Evolutionary conservation across 1,284 basidiomycete species (phyloP).

Genomic region (Sporisorium sorghi): DNA sequence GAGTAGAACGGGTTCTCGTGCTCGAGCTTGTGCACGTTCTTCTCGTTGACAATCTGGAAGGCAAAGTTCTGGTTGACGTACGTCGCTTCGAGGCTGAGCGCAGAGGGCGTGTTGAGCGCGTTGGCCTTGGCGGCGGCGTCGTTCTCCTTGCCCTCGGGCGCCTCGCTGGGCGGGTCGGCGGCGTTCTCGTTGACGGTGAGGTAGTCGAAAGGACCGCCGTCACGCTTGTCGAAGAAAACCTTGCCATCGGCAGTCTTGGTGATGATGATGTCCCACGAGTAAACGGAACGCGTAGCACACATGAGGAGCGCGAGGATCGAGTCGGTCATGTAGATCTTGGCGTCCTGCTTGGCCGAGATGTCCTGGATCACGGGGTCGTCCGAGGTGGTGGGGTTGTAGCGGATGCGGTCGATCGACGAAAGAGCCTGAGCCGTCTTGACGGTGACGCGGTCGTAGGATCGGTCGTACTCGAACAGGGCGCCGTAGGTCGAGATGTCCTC

Average conservation of each 20-base stretch:
- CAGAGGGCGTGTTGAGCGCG: slow-evolving; percentile 91
- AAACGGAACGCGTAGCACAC: slow-evolving; percentile 93
- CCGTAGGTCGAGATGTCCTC: slow-evolving; percentile 79
- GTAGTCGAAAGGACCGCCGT: slow-evolving; percentile 92
- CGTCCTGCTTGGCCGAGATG: slow-evolving; percentile 71
- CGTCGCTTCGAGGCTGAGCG: slow-evolving; percentile 94
- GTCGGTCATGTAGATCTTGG: slow-evolving; percentile 95
- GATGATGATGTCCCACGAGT: slow-evolving; percentile 99
- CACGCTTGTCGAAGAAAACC: slow-evolving; percentile 95
- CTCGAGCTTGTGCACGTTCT: slow-evolving; percentile 70
- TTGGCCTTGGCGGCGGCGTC: slow-evolving; percentile 71
- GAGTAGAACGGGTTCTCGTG: slow-evolving; percentile 84
- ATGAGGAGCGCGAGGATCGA: slow-evolving; percentile 95
- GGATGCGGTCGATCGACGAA: slow-evolving; percentile 91
- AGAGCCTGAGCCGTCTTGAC: slow-evolving; percentile 86
- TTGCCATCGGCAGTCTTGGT: slow-evolving; percentile 86
- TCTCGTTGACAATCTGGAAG: slow-evolving; percentile 91
- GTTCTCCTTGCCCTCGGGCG: slow-evolving; percentile 58
- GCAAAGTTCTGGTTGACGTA: slow-evolving; percentile 99
- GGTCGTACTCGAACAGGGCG: slow-evolving; percentile 91
- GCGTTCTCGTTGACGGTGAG: slow-evolving; percentile 99
- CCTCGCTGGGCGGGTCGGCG: slow-evolving; percentile 89
- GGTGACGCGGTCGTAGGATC: slow-evolving; percentile 93
- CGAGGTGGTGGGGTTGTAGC: slow-evolving; percentile 96
- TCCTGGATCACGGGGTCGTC: slow-evolving; percentile 80